A percentile compares a stretch with the other conserved stretches of the same genome.
Evolutionary conservation across 1,284 basidiomycete genomes (phyloP).

Genomic region (Sporisorium scitamineum): DNA sequence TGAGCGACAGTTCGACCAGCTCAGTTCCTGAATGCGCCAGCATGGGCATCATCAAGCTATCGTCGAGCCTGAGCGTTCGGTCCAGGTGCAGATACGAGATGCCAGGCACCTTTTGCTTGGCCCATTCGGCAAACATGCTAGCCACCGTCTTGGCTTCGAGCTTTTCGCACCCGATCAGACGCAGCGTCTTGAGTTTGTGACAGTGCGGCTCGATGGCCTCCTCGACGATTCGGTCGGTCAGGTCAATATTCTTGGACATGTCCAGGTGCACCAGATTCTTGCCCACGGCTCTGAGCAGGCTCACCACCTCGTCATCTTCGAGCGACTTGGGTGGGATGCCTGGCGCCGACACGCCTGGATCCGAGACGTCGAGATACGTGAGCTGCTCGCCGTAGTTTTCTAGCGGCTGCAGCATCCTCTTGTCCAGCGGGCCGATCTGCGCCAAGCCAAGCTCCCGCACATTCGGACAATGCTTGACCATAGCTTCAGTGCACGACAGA

Average conservation of each 20-base stretch:
- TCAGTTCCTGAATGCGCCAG: conserved; percentile 78
- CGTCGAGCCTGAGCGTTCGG: conserved; percentile 72
- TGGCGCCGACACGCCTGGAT: conserved; percentile 71
- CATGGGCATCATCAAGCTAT: conserved; percentile 76
- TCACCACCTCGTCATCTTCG: conserved; percentile 75
- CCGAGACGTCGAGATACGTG: conserved; percentile 76
- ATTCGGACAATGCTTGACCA: conserved; percentile 76
- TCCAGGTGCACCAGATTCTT: conserved; percentile 73
- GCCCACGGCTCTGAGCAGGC: conserved; percentile 75
- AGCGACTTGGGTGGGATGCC: conserved; percentile 70
- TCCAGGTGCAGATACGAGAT: conserved; percentile 63
- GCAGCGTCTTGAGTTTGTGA: conserved; percentile 74
- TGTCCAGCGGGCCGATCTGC: conserved; percentile 77
- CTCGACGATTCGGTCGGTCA: conserved; percentile 75
- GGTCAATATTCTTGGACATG: conserved; percentile 76
- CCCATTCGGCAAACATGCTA: conserved; percentile 40
- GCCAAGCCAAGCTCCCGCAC: conserved; percentile 81
- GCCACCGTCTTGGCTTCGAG: conserved; percentile 69
- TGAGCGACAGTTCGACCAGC: conserved; percentile 79
- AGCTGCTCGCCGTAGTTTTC: conserved; percentile 72
- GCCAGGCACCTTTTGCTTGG: conserved; percentile 14
- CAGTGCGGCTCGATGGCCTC: conserved; percentile 76
- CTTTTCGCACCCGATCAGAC: conserved; percentile 75
- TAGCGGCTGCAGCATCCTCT: conserved; percentile 55
- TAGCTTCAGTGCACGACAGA: conserved; percentile 76